Base-by-base conservation (phyloP, 2,329 filamentous ascomycete species). In the Stachybotrys echinatus region DNA sequence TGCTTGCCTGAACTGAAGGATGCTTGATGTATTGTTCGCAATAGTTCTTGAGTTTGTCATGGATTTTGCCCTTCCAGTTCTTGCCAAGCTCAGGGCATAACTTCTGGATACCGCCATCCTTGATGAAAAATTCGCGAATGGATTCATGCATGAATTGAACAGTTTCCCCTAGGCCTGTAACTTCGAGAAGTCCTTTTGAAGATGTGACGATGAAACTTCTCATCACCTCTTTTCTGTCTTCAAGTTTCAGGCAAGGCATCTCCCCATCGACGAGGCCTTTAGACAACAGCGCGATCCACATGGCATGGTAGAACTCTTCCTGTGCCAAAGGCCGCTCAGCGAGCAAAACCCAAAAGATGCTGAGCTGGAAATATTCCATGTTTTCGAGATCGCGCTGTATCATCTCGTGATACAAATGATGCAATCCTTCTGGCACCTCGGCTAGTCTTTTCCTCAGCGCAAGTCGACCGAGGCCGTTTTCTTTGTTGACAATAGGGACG, bases 121-220 rank as follows among this genome's bases (percentile, higher is more conserved):
- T 66, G 3, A 75, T 21, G 0, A 80, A 61, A 44, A 74, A 79
- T 10, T 79, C 75, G 1, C 67, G 58, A 0, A 79, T 73, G 0
- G 76, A 76, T 53, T 79, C 73, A 38, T 80, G 76, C 6, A 80
- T 79, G 56, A 80, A 81, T 50, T 81, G 77, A 1, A 80, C 72
- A 0, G 54, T 70, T n/a, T n/a, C n/a, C n/a, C n/a, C n/a, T 0
- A 60, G 55, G 12, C 58, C 66, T 0, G 68, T 71, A 1, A 72
- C 52, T 48, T 80, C 75, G 0, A 69, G 72, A 8, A 81, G 63
- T 0, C 79, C 78, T 54, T 80, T 81, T 0, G 78, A 82, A 0
- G 62, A 70, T 27, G 61, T 63, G 0, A 71, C 57, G 0, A 80
- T 62, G 3, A 2, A 12, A 58, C 54, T 31, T 27, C 44, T 45